Evolutionary conservation across 495 filamentous ascomycete genomes (phyloP), one percentile per base, ranked within the genome.

Genomic region (Echria macrotheca): DNA sequence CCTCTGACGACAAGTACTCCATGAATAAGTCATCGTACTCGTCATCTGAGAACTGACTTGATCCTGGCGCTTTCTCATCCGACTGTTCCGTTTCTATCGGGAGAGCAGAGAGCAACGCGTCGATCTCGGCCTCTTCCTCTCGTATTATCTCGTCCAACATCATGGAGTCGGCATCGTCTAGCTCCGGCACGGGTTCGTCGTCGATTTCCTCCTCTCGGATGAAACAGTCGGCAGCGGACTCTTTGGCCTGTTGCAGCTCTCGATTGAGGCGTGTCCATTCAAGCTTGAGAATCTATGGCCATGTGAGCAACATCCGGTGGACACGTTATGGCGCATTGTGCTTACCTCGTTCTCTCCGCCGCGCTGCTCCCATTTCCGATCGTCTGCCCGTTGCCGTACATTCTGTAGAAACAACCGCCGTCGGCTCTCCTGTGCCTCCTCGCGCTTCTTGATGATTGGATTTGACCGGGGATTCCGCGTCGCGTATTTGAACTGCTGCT

Each of bases 261-360:
- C 61, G 63, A 25, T 67, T 65, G 25, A 70, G 49, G 2, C 67
- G 61, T 11, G 55, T 44, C 61, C 71, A 78, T 45, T 79, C 74
- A 10, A 75, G 60, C 42, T 69, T 69, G 9, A 77, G 57, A 4
- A 75, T 61, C 76, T 79, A 40, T 19, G n/a, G n/a, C 9, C 19
- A 19, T 18, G 47, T 67, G 47, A 66, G 48, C 33, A 47, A 10
- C 15, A 24, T n/a, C 2, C 18, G 33, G 1, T 12, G 8, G 25
- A 5, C n/a, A 21, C 1, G 22, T 5, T 17, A 37, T 9, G 14
- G 7, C 14, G 33, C 8, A 37, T 9, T 5, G 5, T 24, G 60
- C 68, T 22, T 70, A 94, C 81, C 75, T 94, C 85, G 49, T 96
- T 88, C 37, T 87, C 85, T 1, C 87, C 71, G 31, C 80, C 78